These are phyloP conservation scores for Ormosia emarginata DNA, from an alignment of 306 rosid species.

Conservation along the genomic window DNA sequence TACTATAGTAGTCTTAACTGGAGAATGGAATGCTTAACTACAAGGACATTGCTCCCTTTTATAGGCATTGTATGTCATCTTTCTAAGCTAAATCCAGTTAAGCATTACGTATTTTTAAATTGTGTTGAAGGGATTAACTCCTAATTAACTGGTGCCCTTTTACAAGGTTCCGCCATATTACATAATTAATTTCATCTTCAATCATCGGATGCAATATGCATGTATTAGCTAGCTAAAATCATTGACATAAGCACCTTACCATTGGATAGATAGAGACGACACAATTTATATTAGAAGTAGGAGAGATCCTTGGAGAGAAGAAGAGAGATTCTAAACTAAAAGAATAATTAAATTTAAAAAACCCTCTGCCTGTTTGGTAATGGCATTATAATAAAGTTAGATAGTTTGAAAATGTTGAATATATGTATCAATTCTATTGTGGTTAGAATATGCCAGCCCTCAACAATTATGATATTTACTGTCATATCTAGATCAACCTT, in stretches of 20 bases:
- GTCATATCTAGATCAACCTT: not conserved
- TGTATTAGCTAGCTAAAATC: not conserved
- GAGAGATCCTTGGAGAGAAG: too few relatives aligned
- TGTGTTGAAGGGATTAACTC: not conserved
- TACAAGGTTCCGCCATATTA: not conserved
- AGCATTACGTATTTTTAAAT: not conserved
- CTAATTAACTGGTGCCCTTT: not conserved
- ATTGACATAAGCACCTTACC: not conserved
- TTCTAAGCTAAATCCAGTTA: not conserved
- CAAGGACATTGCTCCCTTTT: constrained; percentile 13
- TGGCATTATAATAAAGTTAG: not conserved
- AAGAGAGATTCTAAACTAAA: not conserved
- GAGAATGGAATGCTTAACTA: constrained; percentile 9
- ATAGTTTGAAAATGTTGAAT: not conserved
- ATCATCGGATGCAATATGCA: not conserved
- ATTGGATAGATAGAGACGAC: not conserved
- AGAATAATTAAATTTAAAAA: not conserved
- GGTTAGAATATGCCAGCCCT: not conserved
- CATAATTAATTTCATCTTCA: not conserved
- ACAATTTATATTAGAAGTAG: too few relatives aligned
- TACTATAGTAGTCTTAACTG: not conserved
- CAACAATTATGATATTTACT: not conserved
- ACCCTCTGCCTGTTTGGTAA: not conserved
- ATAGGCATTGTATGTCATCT: constrained; percentile 10
- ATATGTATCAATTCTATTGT: not conserved